phyloP scores from a whole-genome alignment of 768 basidiomycete species.

The Wakefieldia striispora region DNA sequence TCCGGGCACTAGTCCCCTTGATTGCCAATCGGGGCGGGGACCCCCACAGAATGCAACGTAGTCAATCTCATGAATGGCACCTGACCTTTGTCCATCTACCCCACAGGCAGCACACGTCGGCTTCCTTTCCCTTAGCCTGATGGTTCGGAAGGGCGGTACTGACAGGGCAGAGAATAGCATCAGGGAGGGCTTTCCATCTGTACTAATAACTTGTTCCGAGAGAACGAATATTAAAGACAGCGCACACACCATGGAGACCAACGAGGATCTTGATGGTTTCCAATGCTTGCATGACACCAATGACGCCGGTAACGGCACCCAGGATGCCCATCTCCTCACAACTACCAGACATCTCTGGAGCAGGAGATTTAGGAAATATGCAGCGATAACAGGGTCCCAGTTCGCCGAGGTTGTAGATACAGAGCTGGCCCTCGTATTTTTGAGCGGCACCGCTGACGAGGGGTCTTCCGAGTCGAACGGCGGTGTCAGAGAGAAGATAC shows the following conservation, averaged over 20 bases:
- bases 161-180: slow-evolving; percentile 74
- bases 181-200: slow-evolving; percentile 63
- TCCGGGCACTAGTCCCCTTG: slow-evolving; percentile 46
- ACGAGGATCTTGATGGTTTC: slow-evolving; percentile 81
- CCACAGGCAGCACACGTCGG: slow-evolving; percentile 78
- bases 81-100: slow-evolving; percentile 39
- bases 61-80: slow-evolving; percentile 56
- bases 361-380: slow-evolving; percentile 81
- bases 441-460: slow-evolving; percentile 94
- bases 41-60: slow-evolving; percentile 90
- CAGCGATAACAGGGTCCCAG: slow-evolving; percentile 92
- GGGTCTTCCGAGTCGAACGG: slow-evolving; percentile 71
- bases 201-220: slow-evolving; percentile 4
- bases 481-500: slow-evolving; percentile 87
- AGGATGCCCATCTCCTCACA: slow-evolving; percentile 91
- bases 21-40: slow-evolving; percentile 61
- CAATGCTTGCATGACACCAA: slow-evolving; percentile 86
- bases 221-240: background rate
- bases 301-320: slow-evolving; percentile 85
- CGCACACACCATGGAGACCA: slow-evolving; percentile 57
- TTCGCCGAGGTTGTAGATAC: slow-evolving; percentile 64
- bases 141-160: slow-evolving; percentile 69
- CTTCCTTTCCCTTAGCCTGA: slow-evolving; percentile 76
- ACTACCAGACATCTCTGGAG: slow-evolving; percentile 58
- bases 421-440: slow-evolving; percentile 78